A percentile compares a stretch with the other conserved stretches of the same genome.
These are phyloP conservation scores for Cylindrotheca closterium DNA, from an alignment of 108 stramenopile genomes.

Conservation along the genomic window DNA sequence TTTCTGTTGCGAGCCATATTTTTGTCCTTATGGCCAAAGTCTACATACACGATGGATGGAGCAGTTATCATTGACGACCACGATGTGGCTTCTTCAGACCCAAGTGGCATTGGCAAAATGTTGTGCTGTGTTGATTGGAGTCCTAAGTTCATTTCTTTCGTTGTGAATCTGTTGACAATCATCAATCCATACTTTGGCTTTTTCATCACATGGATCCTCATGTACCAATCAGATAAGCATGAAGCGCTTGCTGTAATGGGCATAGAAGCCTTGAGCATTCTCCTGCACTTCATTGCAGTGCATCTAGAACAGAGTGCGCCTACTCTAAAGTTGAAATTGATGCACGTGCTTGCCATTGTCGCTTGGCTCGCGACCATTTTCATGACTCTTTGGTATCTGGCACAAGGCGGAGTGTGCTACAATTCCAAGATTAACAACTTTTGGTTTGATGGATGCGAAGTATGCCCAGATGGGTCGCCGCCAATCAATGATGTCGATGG, in stretches of 20 bases:
- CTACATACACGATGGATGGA: not conserved
- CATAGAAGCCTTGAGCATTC: slow-evolving; percentile 6
- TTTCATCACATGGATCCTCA: slow-evolving; percentile 11
- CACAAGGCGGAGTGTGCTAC: slow-evolving; percentile 15
- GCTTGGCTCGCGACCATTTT: slow-evolving; percentile 1
- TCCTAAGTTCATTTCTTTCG: not conserved
- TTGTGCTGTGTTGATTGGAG: not conserved
- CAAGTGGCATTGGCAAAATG: too few relatives aligned
- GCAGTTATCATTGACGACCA: not conserved
- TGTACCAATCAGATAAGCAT: slow-evolving; percentile 10
- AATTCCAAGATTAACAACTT: not conserved
- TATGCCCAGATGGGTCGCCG: slow-evolving; percentile 4
- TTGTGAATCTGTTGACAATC: not conserved
- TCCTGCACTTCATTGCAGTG: slow-evolving; percentile 9
- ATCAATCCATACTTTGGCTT: slow-evolving; percentile 19
- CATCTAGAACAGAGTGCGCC: not conserved
- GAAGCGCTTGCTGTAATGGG: slow-evolving; percentile 11
- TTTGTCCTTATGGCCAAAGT: slow-evolving; percentile 23
- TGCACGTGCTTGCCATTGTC: slow-evolving; percentile 5
- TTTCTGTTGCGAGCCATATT: slow-evolving; percentile 20
- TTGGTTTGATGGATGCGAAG: slow-evolving; percentile 9
- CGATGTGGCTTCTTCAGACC: too few relatives aligned
- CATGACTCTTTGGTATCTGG: not conserved
- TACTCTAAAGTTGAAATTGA: not conserved
- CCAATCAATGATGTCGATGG: not conserved